Evolutionary conservation across 371 early-diverging fungal species (phyloP), one percentile per base, ranked within the genome.

Genomic region (Mucor indicus): DNA sequence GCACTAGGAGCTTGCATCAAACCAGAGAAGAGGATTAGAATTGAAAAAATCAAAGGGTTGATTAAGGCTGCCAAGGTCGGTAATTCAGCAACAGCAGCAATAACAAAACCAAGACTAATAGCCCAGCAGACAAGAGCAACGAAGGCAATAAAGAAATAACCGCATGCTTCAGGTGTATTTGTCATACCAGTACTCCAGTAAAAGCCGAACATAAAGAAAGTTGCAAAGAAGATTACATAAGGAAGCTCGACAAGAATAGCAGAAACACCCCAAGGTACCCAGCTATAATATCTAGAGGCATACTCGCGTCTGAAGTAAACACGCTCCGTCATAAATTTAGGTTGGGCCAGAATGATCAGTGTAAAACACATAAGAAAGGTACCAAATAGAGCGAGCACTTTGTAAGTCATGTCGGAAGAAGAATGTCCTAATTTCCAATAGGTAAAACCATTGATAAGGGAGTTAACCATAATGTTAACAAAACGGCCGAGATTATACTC

Each of bases 181-280:
- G 55, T 58, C 36, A 86, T 72, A 3, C 86, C 83, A 21, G 70
- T 72, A 12, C 80, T 75, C 79, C 77, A 89, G 69, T 89, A 82
- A 50, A 77, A 62, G 17, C 69, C 52, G n/a, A 75, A 38, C 73
- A 75, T 80, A 50, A 78, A 77, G 45, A 59, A 48, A 4, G 79
- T 72, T 24, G 64, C 60, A 1, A 75, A 52, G 19, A 80, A 36
- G 16, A 77, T 21, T 10, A 72, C 51, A 33, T 77, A 81, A 12
- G 82, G 82, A 11, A 81, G 41, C 40, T 81, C 79, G 13, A 69
- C 67, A 24, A 75, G 30, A 16, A 77, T 55, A 44, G 76, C 68
- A 11, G 75, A 60, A 2, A 60, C 29, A 17, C 74, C 75, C 64
- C 81, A 84, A 1, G 86, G 69, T 11, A 64, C 58, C 76, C 83